Evolutionary conservation across 345 rosid genomes (phyloP), one percentile per base, ranked within the genome.

Genomic region (Anacardium occidentale): DNA sequence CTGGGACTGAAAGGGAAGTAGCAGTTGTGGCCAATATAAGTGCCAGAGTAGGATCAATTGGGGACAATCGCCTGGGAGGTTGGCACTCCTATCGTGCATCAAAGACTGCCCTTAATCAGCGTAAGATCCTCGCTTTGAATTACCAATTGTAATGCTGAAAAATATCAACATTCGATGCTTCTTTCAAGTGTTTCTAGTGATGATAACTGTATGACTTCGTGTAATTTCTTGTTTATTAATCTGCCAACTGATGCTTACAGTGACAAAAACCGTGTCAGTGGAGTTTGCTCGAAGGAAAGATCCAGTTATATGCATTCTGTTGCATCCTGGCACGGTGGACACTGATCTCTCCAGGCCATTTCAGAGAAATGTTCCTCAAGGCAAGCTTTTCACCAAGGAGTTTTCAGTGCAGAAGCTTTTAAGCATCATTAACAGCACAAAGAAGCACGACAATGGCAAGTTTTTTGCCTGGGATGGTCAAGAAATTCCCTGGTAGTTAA

Each of bases 381-480:
- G 87, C 75, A 90, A 90, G 86, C 95, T 92, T 64, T 92, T 94
- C 76, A 81, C 95, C 21, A 90, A 80, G 78, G 94, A 89, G 80
- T 92, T 85, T 77, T 89, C 97, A 2, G 92, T 90, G 76, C 83
- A 82, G 84, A 92, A 84, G 75, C 90, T 92, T 48, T 71, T 90
- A 74, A 74, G 77, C 76, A 90, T 94, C 74, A 90, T 92, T 64
- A 74, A 88, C 79, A 84, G 69, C 22, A 75, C 91, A 66, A 94
- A 77, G 78, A 85, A 52, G 55, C 72, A 75, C 15, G 97, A 90
- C 58, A 92, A 88, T 66, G 98, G 97, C 62, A 92, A 90, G 78
- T 92, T 94, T 85, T 92, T 92, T 70, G 97, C 96, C 20, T 92
- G 98, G 94, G 97, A 94, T 84, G 96, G 98, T 64, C 95, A 90